Evolutionary conservation across 306 rosid genomes (phyloP).

Genomic region (Citrullus amarus): DNA sequence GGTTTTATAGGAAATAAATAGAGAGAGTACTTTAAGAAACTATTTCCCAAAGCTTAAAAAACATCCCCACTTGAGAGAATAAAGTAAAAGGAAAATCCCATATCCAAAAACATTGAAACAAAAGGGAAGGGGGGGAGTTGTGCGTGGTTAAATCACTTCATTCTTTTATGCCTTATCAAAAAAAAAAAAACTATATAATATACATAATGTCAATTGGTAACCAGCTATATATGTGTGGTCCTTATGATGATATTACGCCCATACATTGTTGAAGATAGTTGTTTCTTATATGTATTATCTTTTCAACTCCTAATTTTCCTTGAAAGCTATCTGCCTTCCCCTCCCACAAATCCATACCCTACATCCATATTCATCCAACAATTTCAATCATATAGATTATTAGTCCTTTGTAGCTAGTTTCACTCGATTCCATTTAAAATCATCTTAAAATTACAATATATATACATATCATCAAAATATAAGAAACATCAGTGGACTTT

Average conservation of each 20-base stretch:
- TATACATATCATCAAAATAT: too few relatives aligned
- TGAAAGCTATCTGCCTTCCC: conserved; percentile 2
- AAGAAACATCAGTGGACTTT: too few relatives aligned
- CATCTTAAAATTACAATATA: too few relatives aligned
- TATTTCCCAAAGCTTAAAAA: neutral
- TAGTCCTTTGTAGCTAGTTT: too few relatives aligned
- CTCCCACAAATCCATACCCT: neutral
- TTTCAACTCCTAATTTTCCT: neutral
- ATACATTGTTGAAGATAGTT: conserved; percentile 4
- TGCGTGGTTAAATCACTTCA: neutral
- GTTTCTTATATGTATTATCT: neutral
- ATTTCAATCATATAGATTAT: neutral
- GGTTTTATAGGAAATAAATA: neutral
- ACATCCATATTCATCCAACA: neutral
- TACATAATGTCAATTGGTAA: neutral
- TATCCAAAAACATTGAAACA: neutral
- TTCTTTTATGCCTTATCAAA: neutral
- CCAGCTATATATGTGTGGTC: neutral
- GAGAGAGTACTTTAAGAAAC: neutral
- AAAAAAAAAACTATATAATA: too few relatives aligned
- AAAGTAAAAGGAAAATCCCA: neutral
- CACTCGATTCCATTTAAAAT: too few relatives aligned
- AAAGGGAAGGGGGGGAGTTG: neutral
- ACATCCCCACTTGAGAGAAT: neutral
- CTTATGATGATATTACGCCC: neutral